phyloP scores from a whole-genome alignment of 257 asterid species.

The Scutellaria minor region DNA sequence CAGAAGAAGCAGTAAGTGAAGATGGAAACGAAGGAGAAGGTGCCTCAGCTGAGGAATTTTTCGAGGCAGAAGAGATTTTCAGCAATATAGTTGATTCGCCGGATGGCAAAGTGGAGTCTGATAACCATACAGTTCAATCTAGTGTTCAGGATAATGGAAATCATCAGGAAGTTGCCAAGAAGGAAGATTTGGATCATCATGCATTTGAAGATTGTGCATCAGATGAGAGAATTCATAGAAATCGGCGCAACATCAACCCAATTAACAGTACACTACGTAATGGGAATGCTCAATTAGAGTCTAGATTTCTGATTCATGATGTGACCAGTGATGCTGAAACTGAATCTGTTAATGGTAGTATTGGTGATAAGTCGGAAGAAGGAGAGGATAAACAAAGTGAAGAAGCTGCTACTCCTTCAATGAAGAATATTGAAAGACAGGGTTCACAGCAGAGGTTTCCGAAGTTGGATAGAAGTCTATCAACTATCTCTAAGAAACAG shows the following conservation, averaged over 20 bases:
- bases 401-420: slow-evolving; percentile 39
- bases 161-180: slow-evolving; percentile 47
- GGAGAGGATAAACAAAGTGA: slow-evolving; percentile 49
- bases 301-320: slow-evolving; percentile 36
- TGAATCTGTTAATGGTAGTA: slow-evolving; percentile 35
- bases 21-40: slow-evolving; percentile 70
- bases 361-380: slow-evolving; percentile 48
- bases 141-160: slow-evolving; percentile 51
- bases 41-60: slow-evolving; percentile 86
- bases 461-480: slow-evolving; percentile 63
- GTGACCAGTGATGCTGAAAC: slow-evolving; percentile 43
- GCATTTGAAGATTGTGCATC: slow-evolving; percentile 88
- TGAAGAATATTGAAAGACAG: slow-evolving; percentile 60
- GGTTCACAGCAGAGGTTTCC: slow-evolving; percentile 52
- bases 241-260: slow-evolving; percentile 35
- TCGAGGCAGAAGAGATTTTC: slow-evolving; percentile 98
- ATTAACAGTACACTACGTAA: slow-evolving; percentile 36
- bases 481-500: slow-evolving; percentile 57
- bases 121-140: slow-evolving; percentile 46
- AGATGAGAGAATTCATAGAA: slow-evolving; percentile 63
- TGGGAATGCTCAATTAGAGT: slow-evolving; percentile 39
- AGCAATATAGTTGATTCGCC: slow-evolving; percentile 64
- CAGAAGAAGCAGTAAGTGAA: slow-evolving; percentile 64
- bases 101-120: slow-evolving; percentile 68
- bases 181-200: slow-evolving; percentile 67